Base-by-base conservation (phyloP, 176 grass and related monocot species). In the Miscanthus lutarioriparius region DNA sequence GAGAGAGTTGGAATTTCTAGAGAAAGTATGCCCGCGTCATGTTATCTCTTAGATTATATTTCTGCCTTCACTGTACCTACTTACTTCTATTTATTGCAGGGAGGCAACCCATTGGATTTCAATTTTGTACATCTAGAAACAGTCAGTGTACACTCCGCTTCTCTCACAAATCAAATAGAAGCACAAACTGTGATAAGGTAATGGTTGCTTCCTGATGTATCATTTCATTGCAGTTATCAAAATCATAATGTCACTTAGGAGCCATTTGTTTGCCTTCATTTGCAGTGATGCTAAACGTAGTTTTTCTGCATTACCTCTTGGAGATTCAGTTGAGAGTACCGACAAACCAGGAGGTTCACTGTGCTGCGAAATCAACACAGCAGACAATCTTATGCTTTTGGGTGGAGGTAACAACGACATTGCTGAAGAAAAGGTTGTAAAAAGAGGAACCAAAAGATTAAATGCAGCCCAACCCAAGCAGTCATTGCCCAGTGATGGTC, bases 61-160 rank as follows among this genome's bases (percentile, higher is more conserved):
- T 65, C 7, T 62, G 38, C 11, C 30, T 61, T 88, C 27, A 35
- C 44, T 79, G 64, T 72, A 10, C 54, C 54, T 91, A 54, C 84
- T 88, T 44, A 40, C 38, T 68, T 87, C 26, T 80, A 30, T 82
- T 58, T 85, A 63, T 92, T 58, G 36, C 80, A 98, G 96, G 96
- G 96, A 75, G 93, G 96, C 54, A 94, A 98, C 53, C 96, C 96
- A 61, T 88, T 98, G 86, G 96, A 98, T 89, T 98, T 98, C 83
- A 92, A 95, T 85, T 92, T 89, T 88, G 58, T 51, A 84, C 91
- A 90, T 83, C 85, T 86, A 85, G 81, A 88, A 83, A 89, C 86
- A 56, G 40, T 88, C 32, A 93, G 96, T 85, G 87, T 92, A 82
- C 96, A 95, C 17, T 98, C 93, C 10, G 92, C 96, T 77, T 95